These are phyloP conservation scores for Aspergillus hortae DNA, from an alignment of 2,329 filamentous ascomycete genomes.

Conservation along the genomic window DNA sequence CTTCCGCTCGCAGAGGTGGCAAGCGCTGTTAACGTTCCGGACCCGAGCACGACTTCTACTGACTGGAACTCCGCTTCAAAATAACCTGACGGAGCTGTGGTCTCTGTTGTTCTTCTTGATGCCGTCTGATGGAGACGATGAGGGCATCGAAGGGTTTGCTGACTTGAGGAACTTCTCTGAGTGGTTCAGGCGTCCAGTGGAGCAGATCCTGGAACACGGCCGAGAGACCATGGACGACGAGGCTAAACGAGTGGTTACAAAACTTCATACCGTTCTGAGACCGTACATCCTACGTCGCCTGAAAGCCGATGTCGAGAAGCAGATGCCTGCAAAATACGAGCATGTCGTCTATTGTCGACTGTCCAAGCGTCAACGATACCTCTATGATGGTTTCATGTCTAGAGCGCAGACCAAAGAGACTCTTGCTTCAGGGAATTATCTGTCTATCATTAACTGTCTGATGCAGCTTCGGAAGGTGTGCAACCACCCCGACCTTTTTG, in stretches of 20 bases:
- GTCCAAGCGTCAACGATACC: conserved; percentile 88
- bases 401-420: conserved; percentile 86
- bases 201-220: conserved; percentile 93
- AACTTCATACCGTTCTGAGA: conserved; percentile 88
- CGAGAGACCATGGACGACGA: conserved; percentile 93
- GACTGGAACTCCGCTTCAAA: conserved; percentile 93
- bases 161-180: conserved; percentile 94
- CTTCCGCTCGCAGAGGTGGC: conserved; percentile 96
- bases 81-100: conserved; percentile 96
- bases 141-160: conserved; percentile 83
- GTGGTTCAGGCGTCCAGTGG: conserved; percentile 92
- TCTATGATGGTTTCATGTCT: conserved; percentile 95
- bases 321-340: conserved; percentile 98
- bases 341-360: conserved; percentile 94
- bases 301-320: conserved; percentile 97
- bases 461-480: conserved; percentile 98
- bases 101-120: conserved; percentile 95
- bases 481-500: conserved; percentile 96
- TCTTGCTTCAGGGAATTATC: conserved; percentile 86
- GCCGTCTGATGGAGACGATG: conserved; percentile 71
- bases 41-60: conserved; percentile 82
- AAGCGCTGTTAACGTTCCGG: conserved; percentile 89
- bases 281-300: conserved; percentile 87
- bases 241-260: conserved; percentile 83
- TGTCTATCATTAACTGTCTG: conserved; percentile 96